Conservation (phyloP, 257 asterid species). For the Prunella vulgaris region DNA sequence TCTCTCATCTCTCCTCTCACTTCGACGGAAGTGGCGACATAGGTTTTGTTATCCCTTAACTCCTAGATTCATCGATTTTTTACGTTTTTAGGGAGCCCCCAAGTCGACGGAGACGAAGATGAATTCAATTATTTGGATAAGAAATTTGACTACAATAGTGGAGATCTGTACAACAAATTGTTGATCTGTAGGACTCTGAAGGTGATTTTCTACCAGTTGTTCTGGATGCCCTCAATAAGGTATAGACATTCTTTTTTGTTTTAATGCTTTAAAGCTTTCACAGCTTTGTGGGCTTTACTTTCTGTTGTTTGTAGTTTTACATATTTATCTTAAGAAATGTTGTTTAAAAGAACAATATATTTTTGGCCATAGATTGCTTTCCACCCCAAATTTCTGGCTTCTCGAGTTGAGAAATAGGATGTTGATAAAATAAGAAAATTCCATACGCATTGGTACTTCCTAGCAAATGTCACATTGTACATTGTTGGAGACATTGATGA, state of each 20-base stretch:
- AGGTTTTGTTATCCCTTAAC: no score
- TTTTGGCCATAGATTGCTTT: conserved; percentile 70
- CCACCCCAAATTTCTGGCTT: conserved; percentile 83
- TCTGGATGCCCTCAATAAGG: conserved; percentile 97
- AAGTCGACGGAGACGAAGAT: no score
- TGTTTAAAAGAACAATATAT: conserved; percentile 8
- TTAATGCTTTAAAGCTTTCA: background rate
- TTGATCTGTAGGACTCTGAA: conserved; percentile 68
- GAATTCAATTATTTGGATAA: no score
- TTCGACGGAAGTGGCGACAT: no score
- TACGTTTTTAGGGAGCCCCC: no score
- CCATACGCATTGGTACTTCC: conserved; percentile 98
- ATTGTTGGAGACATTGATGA: conserved; percentile 92
- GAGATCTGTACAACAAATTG: conserved; percentile 19
- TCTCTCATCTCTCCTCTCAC: no score
- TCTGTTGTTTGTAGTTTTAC: background rate
- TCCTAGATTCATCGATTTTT: no score
- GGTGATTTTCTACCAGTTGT: conserved; percentile 91
- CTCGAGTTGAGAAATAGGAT: conserved; percentile 99
- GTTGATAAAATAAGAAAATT: conserved; percentile 94
- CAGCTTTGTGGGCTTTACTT: background rate
- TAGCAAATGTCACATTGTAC: conserved; percentile 95
- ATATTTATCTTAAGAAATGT: conserved; percentile 3
- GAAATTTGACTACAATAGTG: no score
- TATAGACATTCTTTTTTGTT: conserved; percentile 20